These are phyloP conservation scores for Rhizopogon roseolus DNA, from an alignment of 768 basidiomycete species.

Conservation along the genomic window DNA sequence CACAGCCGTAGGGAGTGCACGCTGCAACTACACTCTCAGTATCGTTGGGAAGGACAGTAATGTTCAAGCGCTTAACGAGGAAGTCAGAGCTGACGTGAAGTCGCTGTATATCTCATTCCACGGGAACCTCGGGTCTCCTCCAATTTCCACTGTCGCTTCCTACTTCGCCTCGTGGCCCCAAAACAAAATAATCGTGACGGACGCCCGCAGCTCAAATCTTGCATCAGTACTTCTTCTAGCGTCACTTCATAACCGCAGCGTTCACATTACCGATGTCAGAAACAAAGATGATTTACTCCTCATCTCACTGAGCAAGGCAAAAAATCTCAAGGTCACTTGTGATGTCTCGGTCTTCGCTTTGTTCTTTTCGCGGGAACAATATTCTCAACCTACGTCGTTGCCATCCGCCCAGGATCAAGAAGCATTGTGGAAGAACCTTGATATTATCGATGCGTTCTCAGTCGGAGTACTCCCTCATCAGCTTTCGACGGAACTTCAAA, in stretches of 20 bases:
- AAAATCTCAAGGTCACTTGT: slow-evolving; percentile 91
- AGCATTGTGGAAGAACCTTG: slow-evolving; percentile 81
- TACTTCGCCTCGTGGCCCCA: slow-evolving; percentile 89
- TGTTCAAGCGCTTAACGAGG: slow-evolving; percentile 60
- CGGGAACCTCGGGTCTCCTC: slow-evolving; percentile 38
- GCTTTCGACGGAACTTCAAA: slow-evolving; percentile 57
- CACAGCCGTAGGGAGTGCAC: slow-evolving; percentile 59
- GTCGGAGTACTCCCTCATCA: slow-evolving; percentile 81
- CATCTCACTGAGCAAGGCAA: slow-evolving; percentile 92
- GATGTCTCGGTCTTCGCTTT: slow-evolving; percentile 90
- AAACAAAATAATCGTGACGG: slow-evolving; percentile 91
- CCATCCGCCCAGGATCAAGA: slow-evolving; percentile 76
- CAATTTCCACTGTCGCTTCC: slow-evolving; percentile 71
- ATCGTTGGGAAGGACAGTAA: slow-evolving; percentile 73
- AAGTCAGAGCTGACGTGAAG: slow-evolving; percentile 74
- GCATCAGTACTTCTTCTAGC: slow-evolving; percentile 92
- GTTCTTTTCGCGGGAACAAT: slow-evolving; percentile 80
- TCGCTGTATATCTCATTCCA: slow-evolving; percentile 84
- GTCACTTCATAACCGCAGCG: slow-evolving; percentile 82
- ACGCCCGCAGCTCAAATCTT: slow-evolving; percentile 87
- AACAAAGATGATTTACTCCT: slow-evolving; percentile 82
- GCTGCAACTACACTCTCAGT: slow-evolving; percentile 86
- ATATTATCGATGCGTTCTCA: slow-evolving; percentile 86
- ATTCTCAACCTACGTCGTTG: slow-evolving; percentile 56
- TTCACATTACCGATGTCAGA: slow-evolving; percentile 90